These are phyloP conservation scores for Colletotrichum phormii DNA, from an alignment of 2,329 filamentous ascomycete species.

Conservation along the genomic window DNA sequence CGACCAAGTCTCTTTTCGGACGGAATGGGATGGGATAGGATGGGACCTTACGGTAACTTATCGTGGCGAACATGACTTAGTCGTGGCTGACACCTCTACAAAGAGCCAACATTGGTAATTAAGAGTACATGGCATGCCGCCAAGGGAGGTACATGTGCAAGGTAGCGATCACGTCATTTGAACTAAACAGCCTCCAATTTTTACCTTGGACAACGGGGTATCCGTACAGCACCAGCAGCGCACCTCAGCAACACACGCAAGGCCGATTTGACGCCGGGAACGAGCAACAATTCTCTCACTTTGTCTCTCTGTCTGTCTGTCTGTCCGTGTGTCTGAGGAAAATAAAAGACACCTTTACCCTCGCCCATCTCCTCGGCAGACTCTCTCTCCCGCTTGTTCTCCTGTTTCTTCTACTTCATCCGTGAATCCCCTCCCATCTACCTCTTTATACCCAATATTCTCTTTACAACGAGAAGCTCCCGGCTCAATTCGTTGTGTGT, in stretches of 20 bases:
- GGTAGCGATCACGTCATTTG: slow-evolving; percentile 41
- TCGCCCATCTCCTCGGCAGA: neutral
- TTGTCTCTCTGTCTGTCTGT: neutral
- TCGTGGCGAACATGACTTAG: slow-evolving; percentile 37
- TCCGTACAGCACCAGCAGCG: neutral
- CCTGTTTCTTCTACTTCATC: slow-evolving; percentile 12
- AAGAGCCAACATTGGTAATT: neutral
- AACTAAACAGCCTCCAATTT: slow-evolving; percentile 39
- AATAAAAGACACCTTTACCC: slow-evolving; percentile 35
- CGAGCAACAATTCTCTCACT: slow-evolving; percentile 20
- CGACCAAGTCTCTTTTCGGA: slow-evolving; percentile 16
- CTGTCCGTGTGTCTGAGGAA: neutral
- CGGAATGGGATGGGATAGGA: slow-evolving; percentile 11
- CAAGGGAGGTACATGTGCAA: slow-evolving; percentile 35
- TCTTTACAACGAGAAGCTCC: neutral
- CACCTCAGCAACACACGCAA: slow-evolving; percentile 5
- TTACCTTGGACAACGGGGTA: slow-evolving; percentile 31
- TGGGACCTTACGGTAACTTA: slow-evolving; percentile 22
- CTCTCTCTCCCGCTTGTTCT: neutral
- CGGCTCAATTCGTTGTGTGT: slow-evolving; percentile 29
- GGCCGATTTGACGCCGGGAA: slow-evolving; percentile 35
- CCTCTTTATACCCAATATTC: neutral
- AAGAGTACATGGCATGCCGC: slow-evolving; percentile 4
- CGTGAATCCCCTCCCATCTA: neutral
- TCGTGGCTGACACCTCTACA: slow-evolving; percentile 4